Conservation (phyloP, 1,284 basidiomycete species). For the Fomitiporia mediterranea region DNA sequence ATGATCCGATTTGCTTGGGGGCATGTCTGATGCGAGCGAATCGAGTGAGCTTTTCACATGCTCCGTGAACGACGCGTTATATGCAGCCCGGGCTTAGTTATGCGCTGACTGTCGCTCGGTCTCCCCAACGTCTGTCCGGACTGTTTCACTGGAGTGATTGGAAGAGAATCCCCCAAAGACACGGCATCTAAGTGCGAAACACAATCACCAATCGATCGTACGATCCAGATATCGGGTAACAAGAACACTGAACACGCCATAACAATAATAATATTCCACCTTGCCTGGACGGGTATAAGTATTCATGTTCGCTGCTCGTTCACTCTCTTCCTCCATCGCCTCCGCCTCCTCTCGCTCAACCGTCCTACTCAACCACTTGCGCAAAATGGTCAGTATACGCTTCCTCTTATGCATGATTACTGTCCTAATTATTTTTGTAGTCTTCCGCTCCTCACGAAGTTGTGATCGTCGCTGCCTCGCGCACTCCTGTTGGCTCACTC, state of each 20-base stretch:
- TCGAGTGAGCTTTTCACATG: slow-evolving; percentile 7
- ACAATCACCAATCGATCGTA: slow-evolving; percentile 25
- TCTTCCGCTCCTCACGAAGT: slow-evolving; percentile 63
- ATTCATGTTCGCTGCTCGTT: slow-evolving; percentile 30
- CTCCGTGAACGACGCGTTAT: slow-evolving; percentile 8
- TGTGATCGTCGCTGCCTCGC: slow-evolving; percentile 91
- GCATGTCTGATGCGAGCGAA: not conserved
- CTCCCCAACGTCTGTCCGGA: not conserved
- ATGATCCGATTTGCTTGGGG: not conserved
- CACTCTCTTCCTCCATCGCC: slow-evolving; percentile 34
- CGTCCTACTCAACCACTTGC: slow-evolving; percentile 33
- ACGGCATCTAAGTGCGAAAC: not conserved
- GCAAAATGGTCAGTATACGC: slow-evolving; percentile 33
- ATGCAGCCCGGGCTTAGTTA: not conserved
- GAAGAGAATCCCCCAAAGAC: not conserved
- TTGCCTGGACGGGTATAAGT: slow-evolving; percentile 19
- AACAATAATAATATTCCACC: slow-evolving; percentile 12
- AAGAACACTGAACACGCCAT: slow-evolving; percentile 18
- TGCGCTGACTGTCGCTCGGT: not conserved
- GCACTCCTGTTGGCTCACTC: slow-evolving; percentile 93
- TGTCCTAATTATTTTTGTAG: slow-evolving; percentile 21
- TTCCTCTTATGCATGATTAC: slow-evolving; percentile 1
- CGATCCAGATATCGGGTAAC: slow-evolving; percentile 24
- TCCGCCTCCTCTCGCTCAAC: slow-evolving; percentile 36
- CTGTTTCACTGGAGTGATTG: slow-evolving; percentile 1